phyloP scores from a whole-genome alignment of 768 basidiomycete genomes.

The Boletus eberwhitei region DNA sequence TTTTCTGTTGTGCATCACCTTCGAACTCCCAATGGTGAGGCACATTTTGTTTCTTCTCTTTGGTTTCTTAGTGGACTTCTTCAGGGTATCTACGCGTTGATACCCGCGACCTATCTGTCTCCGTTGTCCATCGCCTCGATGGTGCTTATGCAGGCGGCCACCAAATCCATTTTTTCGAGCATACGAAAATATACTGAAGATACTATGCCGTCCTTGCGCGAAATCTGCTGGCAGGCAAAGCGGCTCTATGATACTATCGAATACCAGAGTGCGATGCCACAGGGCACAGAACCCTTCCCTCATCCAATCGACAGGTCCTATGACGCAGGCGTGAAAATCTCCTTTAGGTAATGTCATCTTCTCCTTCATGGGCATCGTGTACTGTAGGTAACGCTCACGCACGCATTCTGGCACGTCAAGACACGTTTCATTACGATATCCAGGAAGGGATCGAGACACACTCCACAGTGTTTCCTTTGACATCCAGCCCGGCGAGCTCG shows the following conservation, averaged over 20 bases:
- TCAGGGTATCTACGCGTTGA: conserved; percentile 26
- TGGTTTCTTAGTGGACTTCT: background rate
- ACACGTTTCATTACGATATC: conserved; percentile 24
- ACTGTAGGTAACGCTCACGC: background rate
- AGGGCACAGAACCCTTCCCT: conserved; percentile 23
- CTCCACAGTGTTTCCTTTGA: conserved; percentile 28
- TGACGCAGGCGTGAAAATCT: conserved; percentile 25
- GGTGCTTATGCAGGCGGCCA: conserved; percentile 34
- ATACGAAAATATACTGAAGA: conserved; percentile 7
- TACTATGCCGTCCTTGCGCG: conserved; percentile 4
- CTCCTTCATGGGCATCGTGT: background rate
- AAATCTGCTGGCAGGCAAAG: conserved; percentile 15
- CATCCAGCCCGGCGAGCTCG: conserved; percentile 26
- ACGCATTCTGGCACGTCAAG: conserved; percentile 2
- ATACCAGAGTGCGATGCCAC: conserved; percentile 14
- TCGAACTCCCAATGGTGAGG: conserved; percentile 36
- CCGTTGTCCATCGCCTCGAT: conserved; percentile 32
- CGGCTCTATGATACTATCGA: conserved; percentile 22
- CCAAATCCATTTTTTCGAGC: conserved; percentile 16
- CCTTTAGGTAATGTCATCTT: conserved; percentile 18
- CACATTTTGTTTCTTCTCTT: background rate
- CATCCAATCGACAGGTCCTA: background rate
- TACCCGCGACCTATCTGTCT: conserved; percentile 23
- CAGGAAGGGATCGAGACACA: conserved; percentile 17
- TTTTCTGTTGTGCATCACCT: conserved; percentile 25